Evolutionary conservation across 2,329 filamentous ascomycete genomes (phyloP), one percentile per base, ranked within the genome.

Genomic region (Xylariaceae sp.): DNA sequence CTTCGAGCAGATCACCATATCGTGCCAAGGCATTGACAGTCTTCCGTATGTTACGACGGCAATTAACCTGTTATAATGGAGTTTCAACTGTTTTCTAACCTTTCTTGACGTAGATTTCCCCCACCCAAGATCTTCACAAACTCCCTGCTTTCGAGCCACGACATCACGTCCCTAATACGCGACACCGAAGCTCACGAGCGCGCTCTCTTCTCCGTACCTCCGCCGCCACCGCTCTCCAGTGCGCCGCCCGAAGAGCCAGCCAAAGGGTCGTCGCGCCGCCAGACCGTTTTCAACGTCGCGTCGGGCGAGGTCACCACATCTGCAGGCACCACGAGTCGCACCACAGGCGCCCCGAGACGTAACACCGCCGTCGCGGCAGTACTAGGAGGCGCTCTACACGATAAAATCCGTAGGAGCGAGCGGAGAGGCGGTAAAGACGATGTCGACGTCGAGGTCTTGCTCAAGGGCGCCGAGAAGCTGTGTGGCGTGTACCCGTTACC

Each of bases 101-200:
- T 27, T 18, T n/a, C 31, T 11, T 6, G 5, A 12, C 27, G 33
- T 57, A 95, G 90, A 32, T 97, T 97, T 61, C 89, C 89, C 38
- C 82, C 82, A 2, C 89, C 92, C n/a, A 95, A 89, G 63, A 90
- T 94, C 64, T 99, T 97, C 72, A 94, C 91, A 59, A 96, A 95
- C 68, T 90, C 94, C 32, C 80, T 99, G 36, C 83, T 97, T 43
- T 85, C 86, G 49, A 85, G 85, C 58, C 86, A 91, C 68, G 94
- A 99, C 68, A 97, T 99, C 60, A 97, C 94, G 4, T 82, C 89
- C 11, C 75, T 99, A 42, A 96, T 99, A 63, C 88, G 94, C 53
- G 94, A 99, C 68, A 96, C 92, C 3, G 94, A 99, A 70, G 74
- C 87, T 18, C 92, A 97, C 71, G 94, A 99, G 69, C 87, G 91